phyloP scores from a whole-genome alignment of 139 green algal species.

The Tetradesmus obliquus region DNA sequence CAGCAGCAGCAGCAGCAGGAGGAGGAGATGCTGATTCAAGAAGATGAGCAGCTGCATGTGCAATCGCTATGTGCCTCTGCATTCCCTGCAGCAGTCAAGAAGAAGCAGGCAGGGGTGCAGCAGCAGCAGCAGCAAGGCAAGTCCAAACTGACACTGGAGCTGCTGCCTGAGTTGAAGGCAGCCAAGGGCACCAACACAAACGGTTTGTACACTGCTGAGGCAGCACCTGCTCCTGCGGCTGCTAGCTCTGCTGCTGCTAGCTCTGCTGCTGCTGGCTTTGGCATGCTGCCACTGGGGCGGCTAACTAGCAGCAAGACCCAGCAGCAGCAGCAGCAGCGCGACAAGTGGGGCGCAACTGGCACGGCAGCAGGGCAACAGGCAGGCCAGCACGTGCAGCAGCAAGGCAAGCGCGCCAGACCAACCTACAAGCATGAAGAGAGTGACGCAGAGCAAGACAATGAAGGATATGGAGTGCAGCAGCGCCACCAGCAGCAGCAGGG shows the following conservation, averaged over 20 bases:
- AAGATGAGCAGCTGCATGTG: neutral
- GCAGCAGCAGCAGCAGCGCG: neutral
- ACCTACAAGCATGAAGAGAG: too few relatives aligned
- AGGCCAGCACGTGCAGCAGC: neutral
- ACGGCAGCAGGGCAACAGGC: too few relatives aligned
- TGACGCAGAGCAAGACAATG: too few relatives aligned
- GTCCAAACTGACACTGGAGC: neutral
- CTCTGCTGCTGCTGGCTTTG: neutral
- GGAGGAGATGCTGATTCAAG: neutral
- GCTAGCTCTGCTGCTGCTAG: neutral
- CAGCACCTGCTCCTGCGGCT: neutral
- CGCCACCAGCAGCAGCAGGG: neutral
- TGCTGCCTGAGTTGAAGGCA: neutral
- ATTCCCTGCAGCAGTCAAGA: neutral
- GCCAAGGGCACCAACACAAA: neutral
- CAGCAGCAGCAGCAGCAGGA: conserved; percentile 1
- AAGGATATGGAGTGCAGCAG: neutral
- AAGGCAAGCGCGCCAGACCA: neutral
- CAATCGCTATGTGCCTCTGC: neutral
- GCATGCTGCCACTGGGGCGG: neutral
- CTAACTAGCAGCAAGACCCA: neutral
- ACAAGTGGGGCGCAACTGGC: neutral
- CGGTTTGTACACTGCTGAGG: neutral
- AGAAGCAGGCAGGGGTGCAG: neutral
- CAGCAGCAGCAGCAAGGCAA: conserved; percentile 26